Percentiles rank a stretch among this genome's conserved stretches.
Evolutionary conservation across 1,284 basidiomycete genomes (phyloP).

Genomic region (Microbotryum violaceum): DNA sequence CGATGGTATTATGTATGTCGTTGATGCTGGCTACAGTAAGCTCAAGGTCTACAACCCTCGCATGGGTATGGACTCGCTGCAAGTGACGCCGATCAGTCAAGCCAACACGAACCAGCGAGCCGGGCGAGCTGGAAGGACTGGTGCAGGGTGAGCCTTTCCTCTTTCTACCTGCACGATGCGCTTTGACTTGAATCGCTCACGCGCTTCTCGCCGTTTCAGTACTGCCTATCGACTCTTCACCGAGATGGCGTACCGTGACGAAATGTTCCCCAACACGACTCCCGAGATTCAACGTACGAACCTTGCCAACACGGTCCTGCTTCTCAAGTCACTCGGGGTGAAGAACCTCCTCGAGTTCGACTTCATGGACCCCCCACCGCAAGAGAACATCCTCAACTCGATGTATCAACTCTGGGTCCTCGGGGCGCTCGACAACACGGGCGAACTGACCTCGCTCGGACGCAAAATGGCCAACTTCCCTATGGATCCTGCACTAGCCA

Average conservation of each 20-base stretch:
- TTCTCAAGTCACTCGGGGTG: constrained; percentile 89
- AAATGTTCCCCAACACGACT: constrained; percentile 91
- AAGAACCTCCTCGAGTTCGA: constrained; percentile 96
- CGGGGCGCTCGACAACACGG: constrained; percentile 91
- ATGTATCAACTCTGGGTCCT: constrained; percentile 99
- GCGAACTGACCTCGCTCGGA: constrained; percentile 85
- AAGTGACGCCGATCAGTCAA: constrained; percentile 97
- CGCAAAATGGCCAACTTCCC: constrained; percentile 98
- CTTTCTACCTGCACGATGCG: background rate
- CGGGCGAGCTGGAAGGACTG: constrained; percentile 92
- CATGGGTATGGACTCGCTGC: constrained; percentile 97
- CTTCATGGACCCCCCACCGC: constrained; percentile 89
- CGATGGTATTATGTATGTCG: constrained; percentile 94
- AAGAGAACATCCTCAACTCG: constrained; percentile 90
- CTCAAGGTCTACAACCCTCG: constrained; percentile 98
- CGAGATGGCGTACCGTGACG: constrained; percentile 91
- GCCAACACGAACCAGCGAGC: constrained; percentile 94
- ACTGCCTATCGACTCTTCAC: constrained; percentile 96
- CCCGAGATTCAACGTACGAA: constrained; percentile 98
- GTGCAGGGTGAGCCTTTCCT: constrained; percentile 60
- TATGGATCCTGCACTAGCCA: constrained; percentile 77
- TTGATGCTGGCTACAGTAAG: constrained; percentile 94
- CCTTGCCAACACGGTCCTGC: constrained; percentile 87
- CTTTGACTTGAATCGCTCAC: background rate
- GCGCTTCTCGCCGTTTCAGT: constrained; percentile 43